These are phyloP conservation scores for Zancudomyces culisetae DNA, from an alignment of 371 early-diverging fungal species.

Conservation along the genomic window DNA sequence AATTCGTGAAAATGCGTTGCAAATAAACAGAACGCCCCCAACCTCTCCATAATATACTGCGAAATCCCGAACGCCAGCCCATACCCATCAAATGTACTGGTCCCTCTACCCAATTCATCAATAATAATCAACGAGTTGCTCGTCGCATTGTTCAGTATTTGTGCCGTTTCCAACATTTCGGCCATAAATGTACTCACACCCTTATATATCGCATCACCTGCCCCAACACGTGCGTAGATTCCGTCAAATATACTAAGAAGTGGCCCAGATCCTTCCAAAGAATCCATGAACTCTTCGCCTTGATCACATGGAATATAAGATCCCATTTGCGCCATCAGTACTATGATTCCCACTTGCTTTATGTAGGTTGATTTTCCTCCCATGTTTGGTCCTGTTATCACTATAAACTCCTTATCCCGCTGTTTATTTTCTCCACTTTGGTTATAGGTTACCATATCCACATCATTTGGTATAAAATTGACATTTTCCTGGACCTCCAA, in stretches of 20 bases:
- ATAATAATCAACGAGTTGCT: slow-evolving; percentile 84
- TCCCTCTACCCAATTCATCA: slow-evolving; percentile 98
- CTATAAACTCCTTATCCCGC: slow-evolving; percentile 44
- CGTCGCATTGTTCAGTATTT: slow-evolving; percentile 51
- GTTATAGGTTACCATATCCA: slow-evolving; percentile 41
- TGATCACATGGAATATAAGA: slow-evolving; percentile 91
- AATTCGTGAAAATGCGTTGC: slow-evolving; percentile 98
- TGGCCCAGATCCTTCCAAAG: no score
- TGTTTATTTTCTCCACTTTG: no score
- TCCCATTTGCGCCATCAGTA: slow-evolving; percentile 94
- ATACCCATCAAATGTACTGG: slow-evolving; percentile 95
- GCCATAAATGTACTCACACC: slow-evolving; percentile 98
- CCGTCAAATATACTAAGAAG: slow-evolving; percentile 70
- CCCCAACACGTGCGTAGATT: slow-evolving; percentile 90
- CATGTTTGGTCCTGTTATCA: slow-evolving; percentile 93
- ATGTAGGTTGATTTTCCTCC: slow-evolving; percentile 91
- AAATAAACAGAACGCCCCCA: slow-evolving; percentile 67
- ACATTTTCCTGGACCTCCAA: slow-evolving; percentile 85
- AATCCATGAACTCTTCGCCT: no score
- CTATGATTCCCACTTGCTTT: slow-evolving; percentile 67
- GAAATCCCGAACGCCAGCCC: slow-evolving; percentile 95
- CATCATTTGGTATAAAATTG: slow-evolving; percentile 85
- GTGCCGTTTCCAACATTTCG: slow-evolving; percentile 97
- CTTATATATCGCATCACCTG: slow-evolving; percentile 83
- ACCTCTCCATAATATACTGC: slow-evolving; percentile 68